phyloP scores from a whole-genome alignment of 129 eudicot genomes.

The Mikania micrantha region DNA sequence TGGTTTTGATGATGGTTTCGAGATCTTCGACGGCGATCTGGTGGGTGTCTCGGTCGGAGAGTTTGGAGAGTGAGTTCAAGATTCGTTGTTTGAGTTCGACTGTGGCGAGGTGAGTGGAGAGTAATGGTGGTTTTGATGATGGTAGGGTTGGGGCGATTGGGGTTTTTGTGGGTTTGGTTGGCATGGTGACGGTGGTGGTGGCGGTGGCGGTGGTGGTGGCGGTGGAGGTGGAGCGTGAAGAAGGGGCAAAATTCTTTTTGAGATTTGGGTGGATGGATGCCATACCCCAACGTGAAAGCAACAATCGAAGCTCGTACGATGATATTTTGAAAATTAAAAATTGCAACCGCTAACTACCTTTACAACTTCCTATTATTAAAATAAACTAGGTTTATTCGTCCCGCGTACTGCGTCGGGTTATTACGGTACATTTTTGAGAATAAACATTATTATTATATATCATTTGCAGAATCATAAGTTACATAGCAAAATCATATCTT shows the following conservation, averaged over 20 bases:
- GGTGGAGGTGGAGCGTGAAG: conserved; percentile 7
- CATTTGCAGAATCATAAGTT: too few relatives aligned
- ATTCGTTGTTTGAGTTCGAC: conserved; percentile 76
- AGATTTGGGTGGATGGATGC: conserved; percentile 8
- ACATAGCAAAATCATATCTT: too few relatives aligned
- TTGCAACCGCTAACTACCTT: not conserved
- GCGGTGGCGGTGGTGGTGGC: conserved; percentile 7
- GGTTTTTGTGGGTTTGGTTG: conserved; percentile 40
- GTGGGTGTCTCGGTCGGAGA: conserved; percentile 92
- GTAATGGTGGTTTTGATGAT: conserved; percentile 39
- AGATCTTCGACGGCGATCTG: conserved; percentile 89
- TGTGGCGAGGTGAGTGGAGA: conserved; percentile 67
- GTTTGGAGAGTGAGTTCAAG: conserved; percentile 63
- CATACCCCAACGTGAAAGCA: conserved; percentile 24
- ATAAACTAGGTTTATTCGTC: too few relatives aligned
- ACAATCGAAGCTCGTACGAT: not conserved
- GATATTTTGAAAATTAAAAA: conserved; percentile 15
- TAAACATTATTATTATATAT: too few relatives aligned
- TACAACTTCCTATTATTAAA: too few relatives aligned
- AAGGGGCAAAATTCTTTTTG: not conserved
- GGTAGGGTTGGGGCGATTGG: too few relatives aligned
- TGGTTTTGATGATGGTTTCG: conserved; percentile 52
- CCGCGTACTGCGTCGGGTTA: too few relatives aligned
- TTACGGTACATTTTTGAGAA: too few relatives aligned
- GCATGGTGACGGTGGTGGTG: conserved; percentile 23